phyloP scores from a whole-genome alignment of 305 asterid genomes.

The Lippia alba region DNA sequence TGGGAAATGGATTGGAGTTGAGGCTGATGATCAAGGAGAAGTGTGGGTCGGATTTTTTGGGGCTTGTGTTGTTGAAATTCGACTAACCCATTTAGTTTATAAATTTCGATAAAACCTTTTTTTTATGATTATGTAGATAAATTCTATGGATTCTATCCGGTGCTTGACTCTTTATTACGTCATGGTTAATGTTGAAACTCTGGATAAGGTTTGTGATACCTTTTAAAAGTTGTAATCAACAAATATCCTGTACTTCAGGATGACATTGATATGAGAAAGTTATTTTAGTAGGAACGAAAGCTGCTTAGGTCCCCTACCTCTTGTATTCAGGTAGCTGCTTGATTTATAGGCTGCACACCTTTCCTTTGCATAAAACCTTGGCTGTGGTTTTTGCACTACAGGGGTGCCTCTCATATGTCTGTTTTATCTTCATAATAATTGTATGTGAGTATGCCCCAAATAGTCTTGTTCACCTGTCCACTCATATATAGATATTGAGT shows the following conservation, averaged over 20 bases:
- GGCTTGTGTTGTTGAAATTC: no score
- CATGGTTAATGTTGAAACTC: no score
- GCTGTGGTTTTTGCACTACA: background rate
- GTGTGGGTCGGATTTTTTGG: no score
- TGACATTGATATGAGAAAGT: background rate
- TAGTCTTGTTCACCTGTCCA: background rate
- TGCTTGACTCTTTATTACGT: no score
- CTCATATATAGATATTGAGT: background rate
- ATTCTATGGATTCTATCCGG: no score
- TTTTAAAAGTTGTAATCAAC: background rate
- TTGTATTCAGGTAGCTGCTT: background rate
- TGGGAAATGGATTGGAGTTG: no score
- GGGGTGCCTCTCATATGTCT: background rate
- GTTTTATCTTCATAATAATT: background rate
- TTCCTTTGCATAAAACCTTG: background rate
- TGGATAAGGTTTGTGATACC: background rate
- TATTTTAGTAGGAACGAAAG: background rate
- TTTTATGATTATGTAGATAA: no score
- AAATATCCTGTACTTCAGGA: background rate
- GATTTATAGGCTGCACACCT: background rate
- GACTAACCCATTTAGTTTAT: no score
- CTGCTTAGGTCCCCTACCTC: background rate
- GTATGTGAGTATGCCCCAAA: background rate
- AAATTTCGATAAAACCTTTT: no score
- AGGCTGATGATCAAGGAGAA: no score